Evolutionary conservation across 2,329 filamentous ascomycete species (phyloP).

Genomic region (Pseudogymnoascus sp.): DNA sequence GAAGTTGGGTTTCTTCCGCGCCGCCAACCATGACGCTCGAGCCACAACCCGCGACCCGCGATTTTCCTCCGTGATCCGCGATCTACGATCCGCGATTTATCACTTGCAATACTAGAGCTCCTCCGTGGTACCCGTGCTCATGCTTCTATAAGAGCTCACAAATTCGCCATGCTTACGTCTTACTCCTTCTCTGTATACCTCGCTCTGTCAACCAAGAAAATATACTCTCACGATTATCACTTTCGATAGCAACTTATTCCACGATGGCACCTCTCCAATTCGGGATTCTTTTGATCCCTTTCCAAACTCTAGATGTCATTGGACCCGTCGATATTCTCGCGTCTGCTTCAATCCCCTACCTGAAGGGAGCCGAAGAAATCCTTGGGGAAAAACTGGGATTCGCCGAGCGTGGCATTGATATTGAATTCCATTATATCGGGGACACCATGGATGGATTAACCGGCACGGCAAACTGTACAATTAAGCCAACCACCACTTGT

Average conservation of each 20-base stretch:
- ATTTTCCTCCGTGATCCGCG: not conserved
- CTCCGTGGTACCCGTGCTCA: not conserved
- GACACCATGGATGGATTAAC: slow-evolving; percentile 25
- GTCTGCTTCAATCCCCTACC: not conserved
- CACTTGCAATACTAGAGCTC: not conserved
- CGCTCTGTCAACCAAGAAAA: not conserved
- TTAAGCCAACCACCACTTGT: slow-evolving; percentile 27
- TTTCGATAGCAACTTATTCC: not conserved
- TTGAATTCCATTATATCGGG: slow-evolving; percentile 31
- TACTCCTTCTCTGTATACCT: not conserved
- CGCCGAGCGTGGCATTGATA: slow-evolving; percentile 22
- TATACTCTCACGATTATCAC: not conserved
- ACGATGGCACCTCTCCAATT: slow-evolving; percentile 23
- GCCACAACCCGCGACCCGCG: not conserved
- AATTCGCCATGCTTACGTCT: not conserved
- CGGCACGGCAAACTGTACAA: slow-evolving; percentile 17
- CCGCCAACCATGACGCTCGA: not conserved
- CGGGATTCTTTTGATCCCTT: slow-evolving; percentile 22
- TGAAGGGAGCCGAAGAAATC: not conserved
- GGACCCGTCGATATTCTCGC: slow-evolving; percentile 23
- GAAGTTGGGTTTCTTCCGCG: not conserved
- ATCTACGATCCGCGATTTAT: slow-evolving; percentile 1
- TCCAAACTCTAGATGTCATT: slow-evolving; percentile 22
- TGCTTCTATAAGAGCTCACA: not conserved
- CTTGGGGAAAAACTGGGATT: not conserved